phyloP scores from a whole-genome alignment of 176 grass and related monocot species.

The Musa troglodytarum region DNA sequence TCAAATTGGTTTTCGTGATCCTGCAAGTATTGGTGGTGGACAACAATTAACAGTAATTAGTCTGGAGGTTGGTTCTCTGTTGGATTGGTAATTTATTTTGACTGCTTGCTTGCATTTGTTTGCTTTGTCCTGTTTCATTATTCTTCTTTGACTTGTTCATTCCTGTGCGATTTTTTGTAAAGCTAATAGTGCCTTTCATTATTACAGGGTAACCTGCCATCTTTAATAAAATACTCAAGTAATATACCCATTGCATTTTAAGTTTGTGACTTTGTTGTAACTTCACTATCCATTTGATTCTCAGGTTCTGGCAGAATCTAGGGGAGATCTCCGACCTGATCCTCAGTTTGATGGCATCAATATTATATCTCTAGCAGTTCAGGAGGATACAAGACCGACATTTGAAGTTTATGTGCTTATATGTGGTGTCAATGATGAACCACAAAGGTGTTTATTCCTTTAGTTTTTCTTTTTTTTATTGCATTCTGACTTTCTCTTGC shows the following conservation, averaged over 20 bases:
- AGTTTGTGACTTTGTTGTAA: neutral
- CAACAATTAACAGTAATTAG: conserved; percentile 83
- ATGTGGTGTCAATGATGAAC: conserved; percentile 36
- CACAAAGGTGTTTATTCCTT: conserved; percentile 36
- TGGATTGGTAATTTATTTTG: neutral
- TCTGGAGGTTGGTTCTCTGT: conserved; percentile 47
- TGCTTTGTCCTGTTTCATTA: neutral
- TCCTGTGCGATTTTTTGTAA: neutral
- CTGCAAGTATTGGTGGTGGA: conserved; percentile 60
- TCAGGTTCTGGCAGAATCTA: conserved; percentile 77
- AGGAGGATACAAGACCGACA: conserved; percentile 43
- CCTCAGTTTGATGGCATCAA: conserved; percentile 83
- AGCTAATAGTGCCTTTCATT: neutral
- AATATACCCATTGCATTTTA: too few species aligned
- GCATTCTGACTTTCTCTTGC: neutral
- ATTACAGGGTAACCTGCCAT: neutral
- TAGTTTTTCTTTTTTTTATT: conserved; percentile 12
- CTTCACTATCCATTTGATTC: neutral
- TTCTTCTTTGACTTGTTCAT: neutral
- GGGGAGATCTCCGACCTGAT: conserved; percentile 65
- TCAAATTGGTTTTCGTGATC: conserved; percentile 81
- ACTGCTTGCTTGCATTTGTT: neutral
- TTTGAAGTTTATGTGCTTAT: conserved; percentile 54
- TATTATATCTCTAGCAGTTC: conserved; percentile 54
- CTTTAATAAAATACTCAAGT: neutral